These are phyloP conservation scores for Coemansia asiatica DNA, from an alignment of 192 early-diverging fungal species.

Conservation along the genomic window DNA sequence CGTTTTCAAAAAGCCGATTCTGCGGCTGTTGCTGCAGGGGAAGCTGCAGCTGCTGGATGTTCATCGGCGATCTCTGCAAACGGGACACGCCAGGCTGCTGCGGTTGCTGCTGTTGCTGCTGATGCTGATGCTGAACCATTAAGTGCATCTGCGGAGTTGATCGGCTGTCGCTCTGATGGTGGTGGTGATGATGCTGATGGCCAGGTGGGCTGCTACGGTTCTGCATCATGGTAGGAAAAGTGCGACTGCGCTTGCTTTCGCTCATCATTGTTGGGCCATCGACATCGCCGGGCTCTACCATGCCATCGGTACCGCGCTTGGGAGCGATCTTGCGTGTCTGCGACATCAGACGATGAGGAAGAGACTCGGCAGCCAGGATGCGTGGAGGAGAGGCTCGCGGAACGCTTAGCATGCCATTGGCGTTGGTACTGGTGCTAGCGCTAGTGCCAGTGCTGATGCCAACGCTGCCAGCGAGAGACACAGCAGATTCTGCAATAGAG, in stretches of 20 bases:
- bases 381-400: constrained; percentile 39
- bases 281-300: constrained; percentile 1
- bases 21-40: constrained; percentile 16
- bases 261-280: constrained; percentile 38
- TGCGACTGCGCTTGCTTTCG: constrained; percentile 47
- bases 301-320: constrained; percentile 35
- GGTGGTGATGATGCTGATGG: constrained; percentile 7
- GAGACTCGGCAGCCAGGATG: constrained; percentile 33
- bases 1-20: constrained; percentile 17
- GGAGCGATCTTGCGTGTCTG: constrained; percentile 45
- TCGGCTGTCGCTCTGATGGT: constrained; percentile 2
- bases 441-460: not conserved
- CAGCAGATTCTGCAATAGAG: too few relatives aligned
- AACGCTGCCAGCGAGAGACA: not conserved
- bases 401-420: constrained; percentile 21
- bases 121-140: constrained; percentile 1
- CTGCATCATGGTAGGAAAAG: constrained; percentile 31
- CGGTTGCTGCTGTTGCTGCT: constrained; percentile 8
- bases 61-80: constrained; percentile 5
- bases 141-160: constrained; percentile 2
- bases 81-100: not conserved
- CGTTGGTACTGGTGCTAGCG: not conserved
- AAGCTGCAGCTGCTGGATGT: constrained; percentile 3
- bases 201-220: constrained; percentile 20
- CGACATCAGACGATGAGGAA: constrained; percentile 13